A percentile compares a stretch with the other conserved stretches of the same genome.
These are phyloP conservation scores for Peronospora destructor DNA, from an alignment of 352 stramenopile species.

Conservation along the genomic window DNA sequence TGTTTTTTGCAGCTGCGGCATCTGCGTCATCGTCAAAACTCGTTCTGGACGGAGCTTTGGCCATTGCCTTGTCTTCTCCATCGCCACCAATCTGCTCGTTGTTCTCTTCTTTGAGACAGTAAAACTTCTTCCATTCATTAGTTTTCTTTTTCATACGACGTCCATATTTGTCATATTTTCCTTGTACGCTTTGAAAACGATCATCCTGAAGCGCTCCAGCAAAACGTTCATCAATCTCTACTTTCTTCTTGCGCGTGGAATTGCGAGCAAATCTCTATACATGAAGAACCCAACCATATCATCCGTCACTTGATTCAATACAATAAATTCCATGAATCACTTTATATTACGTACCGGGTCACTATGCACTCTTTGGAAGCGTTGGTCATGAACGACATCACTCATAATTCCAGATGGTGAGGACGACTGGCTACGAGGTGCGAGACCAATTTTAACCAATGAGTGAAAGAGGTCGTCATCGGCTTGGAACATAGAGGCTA, in stretches of 20 bases:
- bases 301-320: too few relatives aligned
- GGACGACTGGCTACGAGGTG: constrained; percentile 6
- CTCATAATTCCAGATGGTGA: constrained; percentile 28
- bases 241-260: constrained; percentile 75
- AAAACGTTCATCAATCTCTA: constrained; percentile 79
- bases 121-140: constrained; percentile 79
- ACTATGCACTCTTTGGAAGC: constrained; percentile 84
- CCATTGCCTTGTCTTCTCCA: constrained; percentile 26
- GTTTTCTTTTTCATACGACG: constrained; percentile 69
- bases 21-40: constrained; percentile 31
- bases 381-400: constrained; percentile 54
- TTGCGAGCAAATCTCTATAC: constrained; percentile 63
- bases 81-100: constrained; percentile 10
- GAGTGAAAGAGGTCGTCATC: too few relatives aligned
- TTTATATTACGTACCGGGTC: constrained; percentile 40
- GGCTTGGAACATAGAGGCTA: too few relatives aligned
- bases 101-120: constrained; percentile 46
- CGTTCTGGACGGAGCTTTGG: constrained; percentile 22
- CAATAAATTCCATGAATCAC: constrained; percentile 1
- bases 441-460: constrained; percentile 12
- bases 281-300: too few relatives aligned
- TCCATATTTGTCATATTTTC: constrained; percentile 86
- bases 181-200: constrained; percentile 72
- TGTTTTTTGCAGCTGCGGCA: constrained; percentile 33
- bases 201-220: constrained; percentile 64